Base-by-base conservation (phyloP, 441 rosid genomes). In the Rhodomyrtus psidioides region DNA sequence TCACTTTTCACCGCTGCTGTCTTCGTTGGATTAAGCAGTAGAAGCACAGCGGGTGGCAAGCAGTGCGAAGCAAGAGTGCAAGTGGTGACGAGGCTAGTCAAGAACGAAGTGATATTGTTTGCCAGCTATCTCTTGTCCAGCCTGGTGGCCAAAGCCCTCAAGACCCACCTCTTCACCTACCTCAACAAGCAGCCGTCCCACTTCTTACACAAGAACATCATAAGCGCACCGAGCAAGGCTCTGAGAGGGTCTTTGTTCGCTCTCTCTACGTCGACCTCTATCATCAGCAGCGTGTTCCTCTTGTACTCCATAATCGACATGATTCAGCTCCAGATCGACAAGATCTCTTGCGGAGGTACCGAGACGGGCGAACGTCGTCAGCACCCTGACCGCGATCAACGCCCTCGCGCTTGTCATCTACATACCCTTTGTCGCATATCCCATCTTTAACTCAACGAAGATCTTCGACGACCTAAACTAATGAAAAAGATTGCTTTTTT, bases 141-240 rank as follows among this genome's bases (percentile, higher is more conserved):
- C 82, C 82, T 82, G 19, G 87, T 86, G 17, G 87, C 87, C 55
- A 86, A 86, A 51, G 81, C 83, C 62, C 82, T 82, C 44, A 82
- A 83, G 82, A 56, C 42, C 28, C 62, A 82, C 21, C 70, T 82
- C 49, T 62, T 19, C 84, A 82, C 85, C 24, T 83, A 86, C 55
- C 65, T 59, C 19, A 46, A 1, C 0, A 21, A 19, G 5, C 59
- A 14, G 28, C 27, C 2, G 12, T 5, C 27, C 34, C 5, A 1
- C 12, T 12, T 46, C 49, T 9, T 8, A 8, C 49, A 9, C 49
- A 9, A n/a, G n/a, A n/a, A 46, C 3, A 30, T 56, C 12, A 54
- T 16, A 3, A 30, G 2, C 21, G 0, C 0, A 16, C 0, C 4
- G 26, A 56, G 76, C 21, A 85, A 46, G 83, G 24, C 0, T 23